These are phyloP conservation scores for Micractinium sp. DNA, from an alignment of 139 green algal genomes.

Conservation along the genomic window DNA sequence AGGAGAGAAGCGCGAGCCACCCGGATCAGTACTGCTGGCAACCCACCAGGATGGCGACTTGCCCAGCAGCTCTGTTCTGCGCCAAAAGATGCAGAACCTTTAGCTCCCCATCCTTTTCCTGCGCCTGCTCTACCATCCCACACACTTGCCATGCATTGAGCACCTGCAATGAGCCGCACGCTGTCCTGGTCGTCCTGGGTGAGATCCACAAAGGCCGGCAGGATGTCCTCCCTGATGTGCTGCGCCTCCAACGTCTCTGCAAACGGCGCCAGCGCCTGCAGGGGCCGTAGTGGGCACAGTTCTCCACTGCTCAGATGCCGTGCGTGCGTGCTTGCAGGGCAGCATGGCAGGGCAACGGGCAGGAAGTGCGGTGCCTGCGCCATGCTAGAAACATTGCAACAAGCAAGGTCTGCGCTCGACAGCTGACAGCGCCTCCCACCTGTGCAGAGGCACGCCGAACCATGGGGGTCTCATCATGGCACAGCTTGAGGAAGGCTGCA, in stretches of 20 bases:
- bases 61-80: too few species aligned
- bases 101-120: background rate
- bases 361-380: background rate
- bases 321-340: too few species aligned
- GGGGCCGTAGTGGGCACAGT: background rate
- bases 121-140: background rate
- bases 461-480: conserved; percentile 99
- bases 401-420: background rate
- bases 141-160: conserved; percentile 38
- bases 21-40: too few species aligned
- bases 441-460: conserved; percentile 86
- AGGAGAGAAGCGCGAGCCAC: too few species aligned
- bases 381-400: background rate
- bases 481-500: conserved; percentile 81
- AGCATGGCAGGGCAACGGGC: background rate
- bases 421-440: background rate
- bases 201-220: conserved; percentile 30
- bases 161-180: conserved; percentile 95
- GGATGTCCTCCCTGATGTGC: conserved; percentile 4
- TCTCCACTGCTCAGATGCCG: background rate
- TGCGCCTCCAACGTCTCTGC: conserved; percentile 23
- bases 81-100: background rate
- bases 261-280: conserved; percentile 26
- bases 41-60: background rate
- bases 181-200: conserved; percentile 92